phyloP scores from a whole-genome alignment of 2,329 filamentous ascomycete species.

The Claviceps sp. region DNA sequence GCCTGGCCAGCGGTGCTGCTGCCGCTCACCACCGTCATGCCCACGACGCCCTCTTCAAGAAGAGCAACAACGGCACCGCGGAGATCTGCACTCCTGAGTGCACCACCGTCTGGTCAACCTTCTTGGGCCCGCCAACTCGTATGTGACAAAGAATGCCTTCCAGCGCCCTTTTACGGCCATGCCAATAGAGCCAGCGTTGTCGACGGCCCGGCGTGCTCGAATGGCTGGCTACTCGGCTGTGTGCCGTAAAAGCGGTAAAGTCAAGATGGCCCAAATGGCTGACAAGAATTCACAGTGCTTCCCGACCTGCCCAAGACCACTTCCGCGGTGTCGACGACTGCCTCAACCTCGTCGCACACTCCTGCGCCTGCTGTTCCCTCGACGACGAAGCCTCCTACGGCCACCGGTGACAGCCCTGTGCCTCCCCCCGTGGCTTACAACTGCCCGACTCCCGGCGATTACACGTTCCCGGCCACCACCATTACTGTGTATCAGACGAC shows the following conservation, averaged over 20 bases:
- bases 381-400: slow-evolving; percentile 7
- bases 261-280: no score
- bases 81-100: slow-evolving; percentile 47
- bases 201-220: no score
- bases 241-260: no score
- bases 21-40: slow-evolving; percentile 48
- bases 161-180: no score
- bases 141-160: slow-evolving; percentile 18
- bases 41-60: slow-evolving; percentile 47
- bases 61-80: slow-evolving; percentile 27
- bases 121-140: slow-evolving; percentile 55
- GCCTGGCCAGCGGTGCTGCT: slow-evolving; percentile 40
- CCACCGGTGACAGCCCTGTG: slow-evolving; percentile 19
- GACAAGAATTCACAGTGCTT: no score
- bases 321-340: no score
- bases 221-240: no score
- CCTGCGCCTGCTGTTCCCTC: slow-evolving; percentile 1
- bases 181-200: no score
- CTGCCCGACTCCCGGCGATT: slow-evolving; percentile 55
- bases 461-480: slow-evolving; percentile 64
- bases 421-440: slow-evolving; percentile 36
- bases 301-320: no score
- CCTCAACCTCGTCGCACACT: slow-evolving; percentile 4
- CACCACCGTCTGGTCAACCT: slow-evolving; percentile 61
- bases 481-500: slow-evolving; percentile 52